Conservation (phyloP, 495 filamentous ascomycete genomes). For the Hypoxylon fuscum region DNA sequence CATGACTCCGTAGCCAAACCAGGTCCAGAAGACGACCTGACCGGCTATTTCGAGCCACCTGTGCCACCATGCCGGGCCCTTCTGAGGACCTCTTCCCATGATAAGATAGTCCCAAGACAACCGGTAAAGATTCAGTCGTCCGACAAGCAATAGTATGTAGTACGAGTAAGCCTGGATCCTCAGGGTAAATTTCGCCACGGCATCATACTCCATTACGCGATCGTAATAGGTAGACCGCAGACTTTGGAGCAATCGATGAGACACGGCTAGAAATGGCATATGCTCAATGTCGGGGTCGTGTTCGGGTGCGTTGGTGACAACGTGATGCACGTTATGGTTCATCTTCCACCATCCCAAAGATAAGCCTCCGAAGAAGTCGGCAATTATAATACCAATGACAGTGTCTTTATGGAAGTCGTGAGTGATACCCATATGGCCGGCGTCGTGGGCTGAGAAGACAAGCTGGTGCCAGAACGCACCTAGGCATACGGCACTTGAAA, state of each 20-base stretch:
- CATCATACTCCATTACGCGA: conserved; percentile 83
- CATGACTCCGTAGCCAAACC: conserved; percentile 88
- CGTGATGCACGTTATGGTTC: conserved; percentile 97
- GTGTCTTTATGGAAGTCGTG: conserved; percentile 85
- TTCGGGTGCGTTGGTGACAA: conserved; percentile 95
- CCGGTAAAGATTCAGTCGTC: conserved; percentile 90
- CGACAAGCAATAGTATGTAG: conserved; percentile 84
- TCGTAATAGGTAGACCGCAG: conserved; percentile 92
- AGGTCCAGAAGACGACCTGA: conserved; percentile 89
- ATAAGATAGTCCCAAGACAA: conserved; percentile 87
- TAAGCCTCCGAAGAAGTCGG: conserved; percentile 90
- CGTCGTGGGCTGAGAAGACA: conserved; percentile 94
- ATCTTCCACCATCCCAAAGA: conserved; percentile 97
- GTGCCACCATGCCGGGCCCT: conserved; percentile 89
- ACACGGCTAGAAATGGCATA: conserved; percentile 94
- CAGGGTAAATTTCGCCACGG: conserved; percentile 74
- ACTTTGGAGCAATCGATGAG: conserved; percentile 80
- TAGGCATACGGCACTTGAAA: conserved; percentile 75
- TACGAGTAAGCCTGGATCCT: conserved; percentile 84
- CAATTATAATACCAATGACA: conserved; percentile 87
- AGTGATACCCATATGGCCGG: conserved; percentile 97
- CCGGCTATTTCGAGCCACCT: conserved; percentile 85
- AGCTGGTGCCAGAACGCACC: conserved; percentile 95
- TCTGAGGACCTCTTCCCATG: conserved; percentile 76
- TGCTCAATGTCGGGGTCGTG: conserved; percentile 98